A percentile compares a stretch with the other conserved stretches of the same genome.
These are phyloP conservation scores for Pyronema omphalodes DNA, from an alignment of 495 filamentous ascomycete genomes.

Conservation along the genomic window DNA sequence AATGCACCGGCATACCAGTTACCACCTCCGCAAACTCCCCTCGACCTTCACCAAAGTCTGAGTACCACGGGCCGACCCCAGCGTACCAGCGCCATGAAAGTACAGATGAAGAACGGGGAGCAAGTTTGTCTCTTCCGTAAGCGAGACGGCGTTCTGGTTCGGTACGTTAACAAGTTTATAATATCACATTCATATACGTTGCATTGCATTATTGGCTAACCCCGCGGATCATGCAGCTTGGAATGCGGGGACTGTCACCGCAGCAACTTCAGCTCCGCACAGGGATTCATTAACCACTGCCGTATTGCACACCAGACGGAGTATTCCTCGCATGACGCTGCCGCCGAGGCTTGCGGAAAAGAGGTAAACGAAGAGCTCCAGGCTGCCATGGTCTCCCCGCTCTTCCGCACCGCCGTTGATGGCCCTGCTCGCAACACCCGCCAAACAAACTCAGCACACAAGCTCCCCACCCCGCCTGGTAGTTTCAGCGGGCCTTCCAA, in stretches of 20 bases:
- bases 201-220: neutral
- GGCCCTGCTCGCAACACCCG: constrained; percentile 22
- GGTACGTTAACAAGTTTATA: constrained; percentile 11
- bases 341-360: constrained; percentile 73
- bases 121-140: constrained; percentile 21
- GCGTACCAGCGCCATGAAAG: constrained; percentile 21
- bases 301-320: constrained; percentile 83
- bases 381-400: constrained; percentile 8
- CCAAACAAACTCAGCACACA: constrained; percentile 12
- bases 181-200: neutral
- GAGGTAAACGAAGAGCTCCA: constrained; percentile 41
- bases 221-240: constrained; percentile 35
- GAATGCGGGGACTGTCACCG: constrained; percentile 76
- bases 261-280: constrained; percentile 81
- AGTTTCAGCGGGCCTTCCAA: neutral
- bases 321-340: constrained; percentile 85
- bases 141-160: constrained; percentile 17
- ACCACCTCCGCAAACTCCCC: neutral
- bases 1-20: neutral
- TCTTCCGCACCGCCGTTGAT: constrained; percentile 15
- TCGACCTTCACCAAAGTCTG: neutral
- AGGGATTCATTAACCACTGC: constrained; percentile 97
- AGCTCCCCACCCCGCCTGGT: neutral
- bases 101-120: constrained; percentile 16
- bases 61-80: constrained; percentile 37